Base-by-base conservation (phyloP, 1,139 yeast species). In the Hemisphaericaspora lyxosophila region DNA sequence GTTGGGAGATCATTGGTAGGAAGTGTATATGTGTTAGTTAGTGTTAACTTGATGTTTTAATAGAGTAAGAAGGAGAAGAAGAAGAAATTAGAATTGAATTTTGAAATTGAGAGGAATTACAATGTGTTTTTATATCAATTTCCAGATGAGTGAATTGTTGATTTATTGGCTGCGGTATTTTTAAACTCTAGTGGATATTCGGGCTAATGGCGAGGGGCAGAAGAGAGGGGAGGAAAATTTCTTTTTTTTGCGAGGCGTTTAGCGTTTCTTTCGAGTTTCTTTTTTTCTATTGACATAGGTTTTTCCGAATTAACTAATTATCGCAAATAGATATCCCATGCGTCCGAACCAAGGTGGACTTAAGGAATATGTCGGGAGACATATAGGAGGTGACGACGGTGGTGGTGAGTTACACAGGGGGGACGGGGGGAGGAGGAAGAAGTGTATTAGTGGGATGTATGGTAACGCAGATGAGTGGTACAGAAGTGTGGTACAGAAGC, bases 1-100 rank as follows among this genome's bases (percentile, higher is more conserved):
- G 45, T 36, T 40, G 41, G 28, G 51, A 28, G 31, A 42, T 40
- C 53, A 51, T 50, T 39, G 44, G 44, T 18, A 20, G 13, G 4
- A 26, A 18, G 11, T 33, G 23, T 7, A 24, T 33, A 19, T 22
- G 20, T 12, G 11, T 33, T 3, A 31, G 17, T 31, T 13, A 19
- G 33, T 20, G 12, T 16, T 17, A 12, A 23, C 7, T n/a, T n/a
- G n/a, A n/a, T n/a, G n/a, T n/a, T n/a, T n/a, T n/a, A n/a, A n/a
- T n/a, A n/a, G n/a, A n/a, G n/a, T n/a, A n/a, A n/a, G 4, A 4
- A 18, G 26, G 17, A 24, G 3, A 6, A 26, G 23, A 20, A 20
- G 23, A 28, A 16, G 22, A 11, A 20, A n/a, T 9, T 17, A 16
- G 15, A 19, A 8, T 8, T 20, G 23, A 20, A 22, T 31, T 13